Base-by-base conservation (phyloP, 768 basidiomycete genomes). In the Pleurotus pulmonarius region DNA sequence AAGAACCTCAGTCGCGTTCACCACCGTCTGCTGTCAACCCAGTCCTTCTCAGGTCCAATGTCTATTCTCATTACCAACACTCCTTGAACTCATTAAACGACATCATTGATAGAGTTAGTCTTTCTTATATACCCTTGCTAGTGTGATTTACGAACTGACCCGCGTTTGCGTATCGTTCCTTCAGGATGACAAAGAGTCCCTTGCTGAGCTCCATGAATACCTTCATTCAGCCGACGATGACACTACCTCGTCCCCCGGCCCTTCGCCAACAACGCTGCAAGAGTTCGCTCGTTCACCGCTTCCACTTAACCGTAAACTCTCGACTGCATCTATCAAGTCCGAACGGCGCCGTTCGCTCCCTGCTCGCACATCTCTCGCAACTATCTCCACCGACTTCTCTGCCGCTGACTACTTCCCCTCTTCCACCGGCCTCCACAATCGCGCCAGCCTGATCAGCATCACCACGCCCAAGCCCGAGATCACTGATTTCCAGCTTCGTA, bases 71-170 rank as follows among this genome's bases (percentile, higher is more conserved):
- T 59, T 92, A 90, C 63, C 85, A 90, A 56, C 83, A 88, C 59
- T 93, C 91, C 24, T 70, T 93, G 60, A 86, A 87, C 59, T 92
- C 91, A n/a, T 72, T 93, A 56, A 75, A 81, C 56, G 88, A 90
- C 64, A 91, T 93, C 58, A 75, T 93, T 37, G 88, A 92, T 65
- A 75, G 87, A 62, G 90, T 92, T 67, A n/a, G 51, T 53, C 55
- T 86, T 75, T 49, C 39, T 29, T 54, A n/a, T 51, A 13, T 26
- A n/a, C n/a, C 7, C 47, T 43, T 46, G 24, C 34, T 34, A 34
- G 13, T 56, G 29, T 26, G 59, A 56, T 45, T 59, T 57, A 25
- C 49, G 49, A 56, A n/a, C 60, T 53, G 39, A 53, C 39, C 49
- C 12, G 15, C 13, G 15, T 9, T 22, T 15, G 29, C 11, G 29